Conservation (phyloP, 2,329 filamentous ascomycete genomes). For the Ceratocystis smalleyi region DNA sequence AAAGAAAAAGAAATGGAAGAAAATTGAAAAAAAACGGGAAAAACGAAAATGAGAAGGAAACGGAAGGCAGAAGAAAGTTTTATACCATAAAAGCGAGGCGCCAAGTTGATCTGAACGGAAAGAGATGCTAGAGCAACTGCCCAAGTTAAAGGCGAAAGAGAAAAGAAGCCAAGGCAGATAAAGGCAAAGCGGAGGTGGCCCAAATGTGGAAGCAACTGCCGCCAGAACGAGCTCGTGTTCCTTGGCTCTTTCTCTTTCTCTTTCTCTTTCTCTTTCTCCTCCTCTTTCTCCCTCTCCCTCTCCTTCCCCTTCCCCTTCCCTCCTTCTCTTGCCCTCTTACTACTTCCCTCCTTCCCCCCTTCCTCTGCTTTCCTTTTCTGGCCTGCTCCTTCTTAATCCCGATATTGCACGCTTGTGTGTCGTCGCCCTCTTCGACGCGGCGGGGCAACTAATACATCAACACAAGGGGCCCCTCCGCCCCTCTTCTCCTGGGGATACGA, state of each 20-base stretch:
- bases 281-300: background rate
- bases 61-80: background rate
- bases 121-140: background rate
- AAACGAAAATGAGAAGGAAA: background rate
- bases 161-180: background rate
- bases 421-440: background rate
- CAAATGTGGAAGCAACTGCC: background rate
- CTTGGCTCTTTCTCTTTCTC: background rate
- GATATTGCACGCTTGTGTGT: background rate
- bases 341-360: background rate
- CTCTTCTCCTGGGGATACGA: background rate
- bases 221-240: background rate
- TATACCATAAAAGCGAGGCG: background rate
- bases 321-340: too few species aligned
- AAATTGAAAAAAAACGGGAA: background rate
- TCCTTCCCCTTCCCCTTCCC: background rate
- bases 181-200: background rate
- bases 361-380: background rate
- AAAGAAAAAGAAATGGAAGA: background rate
- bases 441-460: background rate
- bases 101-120: background rate
- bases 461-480: background rate
- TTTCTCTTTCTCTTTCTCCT: background rate
- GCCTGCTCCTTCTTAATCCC: slow-evolving; percentile 2
- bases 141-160: background rate